Conservation (phyloP, 331 rosid species). For the Quercus phellos region DNA sequence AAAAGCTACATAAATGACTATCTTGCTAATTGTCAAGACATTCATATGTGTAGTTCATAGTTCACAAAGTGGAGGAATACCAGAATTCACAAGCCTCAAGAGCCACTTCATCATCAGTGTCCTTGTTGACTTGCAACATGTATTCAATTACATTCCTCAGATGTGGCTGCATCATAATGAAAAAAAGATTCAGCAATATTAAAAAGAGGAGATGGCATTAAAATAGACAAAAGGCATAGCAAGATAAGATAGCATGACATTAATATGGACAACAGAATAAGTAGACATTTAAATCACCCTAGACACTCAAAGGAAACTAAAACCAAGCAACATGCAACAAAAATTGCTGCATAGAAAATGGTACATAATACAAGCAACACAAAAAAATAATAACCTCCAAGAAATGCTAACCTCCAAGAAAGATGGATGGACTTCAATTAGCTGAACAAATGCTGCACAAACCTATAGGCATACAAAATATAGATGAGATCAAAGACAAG, state of each 20-base stretch:
- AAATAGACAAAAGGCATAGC: conserved; percentile 3
- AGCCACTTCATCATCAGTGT: conserved; percentile 89
- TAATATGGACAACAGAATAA: not conserved
- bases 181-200: conserved; percentile 36
- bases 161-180: conserved; percentile 66
- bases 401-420: conserved; percentile 85
- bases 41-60: conserved; percentile 2
- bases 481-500: conserved; percentile 16
- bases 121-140: conserved; percentile 98
- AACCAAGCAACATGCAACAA: conserved; percentile 2
- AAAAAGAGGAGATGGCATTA: conserved; percentile 6
- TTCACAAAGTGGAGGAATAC: conserved; percentile 35
- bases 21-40: conserved; percentile 9
- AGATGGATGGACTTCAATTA: conserved; percentile 87
- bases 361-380: not conserved
- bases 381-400: conserved; percentile 60
- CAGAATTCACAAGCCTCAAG: conserved; percentile 99
- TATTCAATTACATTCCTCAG: conserved; percentile 77
- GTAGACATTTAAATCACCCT: not conserved
- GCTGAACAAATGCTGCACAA: conserved; percentile 93
- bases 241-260: conserved; percentile 8
- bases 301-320: not conserved
- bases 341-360: not conserved
- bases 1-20: conserved; percentile 10
- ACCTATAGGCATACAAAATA: conserved; percentile 48